Conservation (phyloP, 2,329 filamentous ascomycete genomes). For the Colletotrichum musae region DNA sequence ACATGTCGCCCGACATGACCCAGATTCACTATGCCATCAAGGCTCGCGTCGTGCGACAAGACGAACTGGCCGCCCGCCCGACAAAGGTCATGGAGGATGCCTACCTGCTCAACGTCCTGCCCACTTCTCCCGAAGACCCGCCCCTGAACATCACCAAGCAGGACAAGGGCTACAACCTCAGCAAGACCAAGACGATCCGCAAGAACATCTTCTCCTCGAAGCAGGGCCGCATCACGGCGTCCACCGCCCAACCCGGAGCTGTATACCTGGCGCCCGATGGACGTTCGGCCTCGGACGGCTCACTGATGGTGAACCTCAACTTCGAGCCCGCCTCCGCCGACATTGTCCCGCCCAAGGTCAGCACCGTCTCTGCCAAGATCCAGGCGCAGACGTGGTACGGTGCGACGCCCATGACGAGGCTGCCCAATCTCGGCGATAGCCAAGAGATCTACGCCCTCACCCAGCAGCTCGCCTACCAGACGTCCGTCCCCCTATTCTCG, state of each 20-base stretch:
- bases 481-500: conserved; percentile 58
- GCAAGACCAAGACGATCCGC: conserved; percentile 66
- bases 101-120: conserved; percentile 67
- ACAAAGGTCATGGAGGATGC: conserved; percentile 57
- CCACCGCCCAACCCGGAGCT: conserved; percentile 62
- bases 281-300: conserved; percentile 57
- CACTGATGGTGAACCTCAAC: conserved; percentile 60
- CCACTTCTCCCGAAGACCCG: conserved; percentile 63
- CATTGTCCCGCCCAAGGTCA: conserved; percentile 62
- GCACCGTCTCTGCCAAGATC: conserved; percentile 65
- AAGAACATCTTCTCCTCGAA: conserved; percentile 67
- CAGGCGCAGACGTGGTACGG: conserved; percentile 68
- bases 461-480: conserved; percentile 61
- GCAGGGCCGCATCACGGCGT: conserved; percentile 63
- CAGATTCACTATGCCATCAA: conserved; percentile 67
- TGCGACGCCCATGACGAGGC: conserved; percentile 58
- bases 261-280: conserved; percentile 67
- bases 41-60: conserved; percentile 58
- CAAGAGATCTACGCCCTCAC: conserved; percentile 49
- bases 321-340: conserved; percentile 63
- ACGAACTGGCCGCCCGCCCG: conserved; percentile 45
- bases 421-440: conserved; percentile 67
- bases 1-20: conserved; percentile 69
- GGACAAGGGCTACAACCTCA: conserved; percentile 65
- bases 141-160: conserved; percentile 64